Evolutionary conservation across 139 green algal species (phyloP).

Genomic region (Desmodesmus armatus): DNA sequence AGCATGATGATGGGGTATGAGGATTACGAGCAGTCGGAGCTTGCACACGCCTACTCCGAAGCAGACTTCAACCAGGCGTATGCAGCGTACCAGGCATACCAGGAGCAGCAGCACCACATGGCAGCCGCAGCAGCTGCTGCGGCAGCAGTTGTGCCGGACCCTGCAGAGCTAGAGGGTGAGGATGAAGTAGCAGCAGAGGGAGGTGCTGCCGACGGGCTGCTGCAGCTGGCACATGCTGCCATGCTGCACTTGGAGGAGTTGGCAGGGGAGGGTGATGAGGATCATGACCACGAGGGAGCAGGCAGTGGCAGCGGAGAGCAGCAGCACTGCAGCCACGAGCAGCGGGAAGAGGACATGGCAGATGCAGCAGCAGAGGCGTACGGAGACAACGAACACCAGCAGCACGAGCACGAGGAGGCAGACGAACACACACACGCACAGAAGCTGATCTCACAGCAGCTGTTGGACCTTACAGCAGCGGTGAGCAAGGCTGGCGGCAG

Average conservation of each 20-base stretch:
- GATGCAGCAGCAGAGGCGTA: not conserved
- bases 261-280: not conserved
- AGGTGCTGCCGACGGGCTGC: slow-evolving; percentile 23
- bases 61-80: not conserved
- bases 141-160: not conserved
- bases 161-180: not conserved
- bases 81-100: not conserved
- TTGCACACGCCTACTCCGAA: not conserved
- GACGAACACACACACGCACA: not conserved
- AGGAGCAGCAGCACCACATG: not conserved
- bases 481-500: no score
- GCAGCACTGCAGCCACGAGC: no score
- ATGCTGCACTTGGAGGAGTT: slow-evolving; percentile 33
- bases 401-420: no score
- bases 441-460: no score
- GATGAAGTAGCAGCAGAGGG: not conserved
- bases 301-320: no score
- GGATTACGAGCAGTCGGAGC: not conserved
- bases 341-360: no score
- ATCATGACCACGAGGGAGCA: slow-evolving; percentile 9
- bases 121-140: not conserved
- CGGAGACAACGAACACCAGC: not conserved
- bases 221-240: slow-evolving; percentile 28
- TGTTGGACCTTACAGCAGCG: no score
- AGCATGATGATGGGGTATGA: not conserved